These are phyloP conservation scores for Globisporangium alternatum DNA, from an alignment of 352 stramenopile species.

Conservation along the genomic window DNA sequence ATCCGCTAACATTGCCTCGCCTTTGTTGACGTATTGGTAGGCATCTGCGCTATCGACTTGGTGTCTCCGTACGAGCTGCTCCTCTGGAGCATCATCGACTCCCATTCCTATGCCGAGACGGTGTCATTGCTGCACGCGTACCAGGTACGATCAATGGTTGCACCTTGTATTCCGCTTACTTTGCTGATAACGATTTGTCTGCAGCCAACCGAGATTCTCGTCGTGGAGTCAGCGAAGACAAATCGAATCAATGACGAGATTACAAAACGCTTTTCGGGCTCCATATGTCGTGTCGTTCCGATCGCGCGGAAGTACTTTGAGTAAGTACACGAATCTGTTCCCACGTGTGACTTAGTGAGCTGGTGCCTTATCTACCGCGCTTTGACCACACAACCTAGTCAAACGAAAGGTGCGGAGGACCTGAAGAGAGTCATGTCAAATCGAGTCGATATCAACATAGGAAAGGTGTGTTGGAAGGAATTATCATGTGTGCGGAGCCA, in stretches of 20 bases:
- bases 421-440: slow-evolving; percentile 82
- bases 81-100: slow-evolving; percentile 80
- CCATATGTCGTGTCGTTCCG: slow-evolving; percentile 57
- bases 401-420: slow-evolving; percentile 82
- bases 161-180: background rate
- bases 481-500: background rate
- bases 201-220: slow-evolving; percentile 72
- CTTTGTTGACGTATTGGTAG: slow-evolving; percentile 8
- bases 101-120: slow-evolving; percentile 68
- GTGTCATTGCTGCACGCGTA: slow-evolving; percentile 70
- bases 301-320: slow-evolving; percentile 81
- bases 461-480: slow-evolving; percentile 32
- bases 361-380: background rate
- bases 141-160: slow-evolving; percentile 28
- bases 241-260: slow-evolving; percentile 74
- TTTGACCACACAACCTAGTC: slow-evolving; percentile 28
- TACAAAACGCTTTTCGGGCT: slow-evolving; percentile 45
- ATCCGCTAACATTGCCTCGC: no score
- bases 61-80: slow-evolving; percentile 65
- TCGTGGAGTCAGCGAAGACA: slow-evolving; percentile 57
- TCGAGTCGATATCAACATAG: slow-evolving; percentile 81
- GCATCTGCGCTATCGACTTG: slow-evolving; percentile 75
- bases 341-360: background rate
- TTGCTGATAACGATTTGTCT: background rate
- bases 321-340: slow-evolving; percentile 23